Percentiles rank a stretch among this genome's conserved stretches.
Evolutionary conservation across 208 protist species (phyloP).

Genomic region (Porcisia deanei): DNA sequence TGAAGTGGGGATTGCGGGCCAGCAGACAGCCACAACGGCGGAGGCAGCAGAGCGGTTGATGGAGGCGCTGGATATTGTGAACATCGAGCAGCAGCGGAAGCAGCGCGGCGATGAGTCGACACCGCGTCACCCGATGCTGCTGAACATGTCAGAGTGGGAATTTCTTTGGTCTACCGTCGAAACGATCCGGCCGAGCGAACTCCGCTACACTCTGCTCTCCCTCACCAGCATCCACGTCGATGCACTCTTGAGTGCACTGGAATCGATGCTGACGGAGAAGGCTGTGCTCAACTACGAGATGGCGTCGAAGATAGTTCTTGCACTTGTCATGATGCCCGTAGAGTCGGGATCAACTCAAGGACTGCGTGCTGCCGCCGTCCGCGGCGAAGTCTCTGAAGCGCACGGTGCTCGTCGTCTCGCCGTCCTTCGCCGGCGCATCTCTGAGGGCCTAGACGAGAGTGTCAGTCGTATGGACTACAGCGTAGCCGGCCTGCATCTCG

Average conservation of each 20-base stretch:
- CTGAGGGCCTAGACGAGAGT: slow-evolving; percentile 58
- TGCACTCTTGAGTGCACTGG: slow-evolving; percentile 69
- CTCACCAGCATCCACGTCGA: slow-evolving; percentile 87
- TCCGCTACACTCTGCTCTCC: slow-evolving; percentile 77
- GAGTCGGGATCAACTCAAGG: slow-evolving; percentile 27
- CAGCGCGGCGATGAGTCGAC: slow-evolving; percentile 55
- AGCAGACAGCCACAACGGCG: slow-evolving; percentile 62
- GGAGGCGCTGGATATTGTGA: slow-evolving; percentile 87
- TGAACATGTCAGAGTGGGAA: slow-evolving; percentile 72
- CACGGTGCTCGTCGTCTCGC: slow-evolving; percentile 59
- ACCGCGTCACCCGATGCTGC: slow-evolving; percentile 65
- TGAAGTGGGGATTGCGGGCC: slow-evolving; percentile 74
- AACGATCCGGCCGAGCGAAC: slow-evolving; percentile 77
- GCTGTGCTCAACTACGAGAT: slow-evolving; percentile 87
- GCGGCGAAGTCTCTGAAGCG: slow-evolving; percentile 67
- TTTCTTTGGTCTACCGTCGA: slow-evolving; percentile 86
- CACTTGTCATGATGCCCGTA: slow-evolving; percentile 53
- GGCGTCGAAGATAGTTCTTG: slow-evolving; percentile 70
- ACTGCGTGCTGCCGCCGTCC: slow-evolving; percentile 48
- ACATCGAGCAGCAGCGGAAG: slow-evolving; percentile 76
- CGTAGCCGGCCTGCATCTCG: slow-evolving; percentile 68
- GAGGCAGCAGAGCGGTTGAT: slow-evolving; percentile 85
- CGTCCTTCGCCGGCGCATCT: slow-evolving; percentile 57
- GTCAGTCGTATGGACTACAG: slow-evolving; percentile 79
- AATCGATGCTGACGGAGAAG: slow-evolving; percentile 57